These are phyloP conservation scores for Solanum chacoense DNA, from an alignment of 305 asterid genomes.

Conservation along the genomic window DNA sequence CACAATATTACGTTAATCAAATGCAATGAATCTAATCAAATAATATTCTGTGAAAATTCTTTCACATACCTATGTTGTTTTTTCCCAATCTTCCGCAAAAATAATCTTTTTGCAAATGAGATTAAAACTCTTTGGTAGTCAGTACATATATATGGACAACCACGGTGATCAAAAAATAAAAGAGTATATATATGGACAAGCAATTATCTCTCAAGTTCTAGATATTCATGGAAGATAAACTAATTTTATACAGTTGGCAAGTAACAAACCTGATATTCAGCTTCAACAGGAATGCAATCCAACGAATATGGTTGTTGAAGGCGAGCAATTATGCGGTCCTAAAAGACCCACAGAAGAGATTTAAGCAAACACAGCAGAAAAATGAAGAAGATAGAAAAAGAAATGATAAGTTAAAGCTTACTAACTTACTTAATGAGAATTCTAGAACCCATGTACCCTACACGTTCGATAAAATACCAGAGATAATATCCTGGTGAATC, in stretches of 20 bases:
- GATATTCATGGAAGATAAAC: neutral
- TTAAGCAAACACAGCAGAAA: neutral
- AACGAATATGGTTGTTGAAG: conserved; percentile 92
- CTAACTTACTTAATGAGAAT: neutral
- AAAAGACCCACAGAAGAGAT: neutral
- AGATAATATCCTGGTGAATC: neutral
- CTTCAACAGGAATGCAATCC: conserved; percentile 97
- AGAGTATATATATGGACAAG: neutral
- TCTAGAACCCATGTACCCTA: neutral
- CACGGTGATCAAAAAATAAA: neutral
- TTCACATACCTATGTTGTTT: neutral
- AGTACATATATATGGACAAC: neutral
- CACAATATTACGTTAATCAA: neutral
- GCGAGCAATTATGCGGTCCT: conserved; percentile 94
- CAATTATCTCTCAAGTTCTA: neutral
- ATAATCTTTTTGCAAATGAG: neutral
- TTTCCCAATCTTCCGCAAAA: neutral
- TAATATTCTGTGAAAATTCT: neutral
- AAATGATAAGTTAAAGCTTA: neutral
- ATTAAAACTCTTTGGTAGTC: neutral
- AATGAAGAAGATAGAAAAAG: neutral
- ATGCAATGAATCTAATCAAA: neutral
- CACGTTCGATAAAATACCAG: neutral
- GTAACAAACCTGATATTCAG: conserved; percentile 78
- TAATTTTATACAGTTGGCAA: neutral